Conservation (phyloP, 306 rosid species). For the Corylus americana region DNA sequence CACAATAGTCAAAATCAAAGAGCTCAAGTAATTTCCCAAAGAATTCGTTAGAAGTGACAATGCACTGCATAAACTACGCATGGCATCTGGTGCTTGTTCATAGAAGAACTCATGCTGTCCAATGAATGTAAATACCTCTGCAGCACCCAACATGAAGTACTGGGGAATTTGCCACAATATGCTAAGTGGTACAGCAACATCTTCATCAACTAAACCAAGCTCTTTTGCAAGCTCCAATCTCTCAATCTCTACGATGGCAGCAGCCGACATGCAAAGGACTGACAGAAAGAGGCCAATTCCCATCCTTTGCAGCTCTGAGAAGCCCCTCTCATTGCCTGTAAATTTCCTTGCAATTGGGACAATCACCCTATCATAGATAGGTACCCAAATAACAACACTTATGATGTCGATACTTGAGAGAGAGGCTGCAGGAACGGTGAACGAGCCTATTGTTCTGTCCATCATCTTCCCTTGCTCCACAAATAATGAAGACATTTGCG, state of each 20-base stretch:
- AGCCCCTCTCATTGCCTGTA: conserved; percentile 85
- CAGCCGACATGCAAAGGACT: conserved; percentile 87
- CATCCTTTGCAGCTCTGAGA: conserved; percentile 92
- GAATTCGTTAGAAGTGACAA: conserved; percentile 76
- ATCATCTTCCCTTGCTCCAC: conserved; percentile 93
- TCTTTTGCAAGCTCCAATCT: conserved; percentile 73
- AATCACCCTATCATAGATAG: conserved; percentile 67
- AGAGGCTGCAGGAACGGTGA: conserved; percentile 86
- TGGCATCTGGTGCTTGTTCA: conserved; percentile 95
- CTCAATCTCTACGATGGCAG: conserved; percentile 76
- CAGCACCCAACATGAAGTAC: conserved; percentile 25
- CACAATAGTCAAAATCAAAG: conserved; percentile 75
- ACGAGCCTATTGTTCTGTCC: conserved; percentile 76
- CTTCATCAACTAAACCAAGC: conserved; percentile 57
- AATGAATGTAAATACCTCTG: conserved; percentile 78
- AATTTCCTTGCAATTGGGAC: conserved; percentile 81
- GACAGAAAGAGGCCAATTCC: conserved; percentile 91
- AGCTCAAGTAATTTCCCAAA: conserved; percentile 84
- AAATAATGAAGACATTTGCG: conserved; percentile 94
- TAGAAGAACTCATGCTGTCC: conserved; percentile 97
- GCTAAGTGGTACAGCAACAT: conserved; percentile 64
- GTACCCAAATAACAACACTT: conserved; percentile 94
- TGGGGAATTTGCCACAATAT: conserved; percentile 90
- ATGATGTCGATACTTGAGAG: conserved; percentile 76
- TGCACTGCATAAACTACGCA: conserved; percentile 96